phyloP scores from a whole-genome alignment of 306 rosid species.

The Quercus robur region DNA sequence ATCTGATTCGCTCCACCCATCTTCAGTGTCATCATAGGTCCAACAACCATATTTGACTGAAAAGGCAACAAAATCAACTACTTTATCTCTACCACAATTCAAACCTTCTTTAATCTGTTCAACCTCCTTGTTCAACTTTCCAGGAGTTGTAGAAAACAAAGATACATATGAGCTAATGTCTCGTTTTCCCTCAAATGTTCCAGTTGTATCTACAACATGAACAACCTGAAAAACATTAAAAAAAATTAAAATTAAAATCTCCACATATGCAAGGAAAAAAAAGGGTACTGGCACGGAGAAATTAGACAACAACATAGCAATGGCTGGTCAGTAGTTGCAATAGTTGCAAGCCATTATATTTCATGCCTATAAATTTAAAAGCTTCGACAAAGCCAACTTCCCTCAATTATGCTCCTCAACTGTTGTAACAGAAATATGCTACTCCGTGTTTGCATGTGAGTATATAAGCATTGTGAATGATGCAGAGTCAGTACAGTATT shows the following conservation, averaged over 20 bases:
- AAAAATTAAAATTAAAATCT: neutral
- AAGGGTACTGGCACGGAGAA: neutral
- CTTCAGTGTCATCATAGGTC: constrained; percentile 45
- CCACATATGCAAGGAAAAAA: neutral
- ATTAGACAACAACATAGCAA: neutral
- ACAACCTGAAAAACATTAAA: constrained; percentile 61
- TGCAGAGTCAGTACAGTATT: neutral
- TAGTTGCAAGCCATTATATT: too few species aligned
- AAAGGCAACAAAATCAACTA: constrained; percentile 79
- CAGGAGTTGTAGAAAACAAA: constrained; percentile 82
- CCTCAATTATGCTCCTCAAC: neutral
- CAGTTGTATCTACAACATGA: constrained; percentile 79
- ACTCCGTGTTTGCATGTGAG: neutral
- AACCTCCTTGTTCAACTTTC: constrained; percentile 77
- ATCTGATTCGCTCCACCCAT: constrained; percentile 75
- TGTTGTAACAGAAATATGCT: neutral
- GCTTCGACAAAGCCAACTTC: neutral
- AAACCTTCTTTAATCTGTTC: constrained; percentile 73
- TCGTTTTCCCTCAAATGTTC: constrained; percentile 36
- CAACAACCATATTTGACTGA: constrained; percentile 73
- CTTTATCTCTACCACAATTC: constrained; percentile 62
- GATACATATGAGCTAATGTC: constrained; percentile 62
- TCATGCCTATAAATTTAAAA: neutral
- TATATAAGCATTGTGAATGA: neutral
- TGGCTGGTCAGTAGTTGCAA: neutral